These are phyloP conservation scores for Corylus avellana DNA, from an alignment of 306 rosid genomes.

Conservation along the genomic window DNA sequence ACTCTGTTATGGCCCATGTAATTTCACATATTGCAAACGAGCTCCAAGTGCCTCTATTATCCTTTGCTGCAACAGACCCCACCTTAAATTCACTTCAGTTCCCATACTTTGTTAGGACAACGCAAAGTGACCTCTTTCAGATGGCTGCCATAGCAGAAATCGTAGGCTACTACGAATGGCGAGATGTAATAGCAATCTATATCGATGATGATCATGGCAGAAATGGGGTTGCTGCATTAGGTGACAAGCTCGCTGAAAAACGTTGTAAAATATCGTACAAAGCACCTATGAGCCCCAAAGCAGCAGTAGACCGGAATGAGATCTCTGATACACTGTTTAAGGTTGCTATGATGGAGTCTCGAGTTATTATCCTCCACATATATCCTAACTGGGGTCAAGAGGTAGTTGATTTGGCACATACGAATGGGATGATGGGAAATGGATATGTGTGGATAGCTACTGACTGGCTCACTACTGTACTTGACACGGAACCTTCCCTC, in stretches of 20 bases:
- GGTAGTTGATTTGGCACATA: constrained; percentile 56
- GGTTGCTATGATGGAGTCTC: constrained; percentile 73
- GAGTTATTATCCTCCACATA: constrained; percentile 66
- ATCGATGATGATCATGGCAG: constrained; percentile 90
- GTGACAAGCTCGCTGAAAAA: constrained; percentile 73
- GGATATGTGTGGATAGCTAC: constrained; percentile 95
- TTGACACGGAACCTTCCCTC: constrained; percentile 52
- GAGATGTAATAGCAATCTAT: constrained; percentile 82
- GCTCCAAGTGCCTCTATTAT: constrained; percentile 79
- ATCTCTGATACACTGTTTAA: constrained; percentile 65
- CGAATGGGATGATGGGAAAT: constrained; percentile 70
- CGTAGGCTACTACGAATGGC: constrained; percentile 69
- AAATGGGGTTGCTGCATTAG: constrained; percentile 73
- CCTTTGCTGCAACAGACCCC: constrained; percentile 85
- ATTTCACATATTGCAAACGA: constrained; percentile 89
- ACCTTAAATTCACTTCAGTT: constrained; percentile 82
- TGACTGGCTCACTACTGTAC: constrained; percentile 58
- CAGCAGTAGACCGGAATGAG: constrained; percentile 37
- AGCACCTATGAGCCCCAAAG: constrained; percentile 60
- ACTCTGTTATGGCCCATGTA: constrained; percentile 80
- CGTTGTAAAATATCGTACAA: constrained; percentile 81
- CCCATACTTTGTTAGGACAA: constrained; percentile 78
- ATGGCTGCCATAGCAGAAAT: constrained; percentile 89
- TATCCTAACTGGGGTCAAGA: constrained; percentile 42
- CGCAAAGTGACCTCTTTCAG: constrained; percentile 67